Evolutionary conservation across 306 rosid genomes (phyloP).

Genomic region (Castanospermum australe): DNA sequence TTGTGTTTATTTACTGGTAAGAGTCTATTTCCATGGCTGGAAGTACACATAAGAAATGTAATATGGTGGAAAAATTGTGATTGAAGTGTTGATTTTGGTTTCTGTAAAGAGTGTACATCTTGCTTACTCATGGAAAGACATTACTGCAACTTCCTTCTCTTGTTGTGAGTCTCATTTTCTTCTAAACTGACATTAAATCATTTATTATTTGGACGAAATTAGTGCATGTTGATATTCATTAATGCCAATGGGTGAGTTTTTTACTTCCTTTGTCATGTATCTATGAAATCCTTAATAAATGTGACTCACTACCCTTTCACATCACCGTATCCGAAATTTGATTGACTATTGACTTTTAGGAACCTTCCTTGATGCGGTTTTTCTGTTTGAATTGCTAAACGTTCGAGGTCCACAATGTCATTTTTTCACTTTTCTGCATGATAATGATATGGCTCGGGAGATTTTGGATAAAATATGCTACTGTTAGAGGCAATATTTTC

Average conservation of each 20-base stretch:
- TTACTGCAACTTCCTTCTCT: not conserved
- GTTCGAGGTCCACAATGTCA: not conserved
- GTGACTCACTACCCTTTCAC: not conserved
- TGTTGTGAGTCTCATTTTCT: constrained; percentile 1
- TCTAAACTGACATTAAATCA: not conserved
- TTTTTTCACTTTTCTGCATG: constrained; percentile 4
- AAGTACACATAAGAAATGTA: constrained; percentile 23
- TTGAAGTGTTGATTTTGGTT: constrained; percentile 25
- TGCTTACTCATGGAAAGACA: not conserved
- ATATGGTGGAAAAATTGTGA: constrained; percentile 35
- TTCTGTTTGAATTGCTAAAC: not conserved
- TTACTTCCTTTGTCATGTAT: not conserved
- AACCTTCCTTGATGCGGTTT: not conserved
- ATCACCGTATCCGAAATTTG: not conserved
- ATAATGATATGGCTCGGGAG: not conserved
- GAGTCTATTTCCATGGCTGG: constrained; percentile 9
- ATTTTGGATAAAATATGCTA: not conserved
- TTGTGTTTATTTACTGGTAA: constrained; percentile 11
- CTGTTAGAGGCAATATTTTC: constrained; percentile 5
- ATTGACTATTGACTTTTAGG: not conserved
- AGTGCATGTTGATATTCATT: not conserved
- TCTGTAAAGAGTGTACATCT: constrained; percentile 24
- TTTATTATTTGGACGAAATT: not conserved
- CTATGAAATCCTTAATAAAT: not conserved
- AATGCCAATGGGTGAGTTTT: not conserved